A percentile compares a stretch with the other conserved stretches of the same genome.
Conservation (phyloP, 306 rosid species). For the Acacia confusa region DNA sequence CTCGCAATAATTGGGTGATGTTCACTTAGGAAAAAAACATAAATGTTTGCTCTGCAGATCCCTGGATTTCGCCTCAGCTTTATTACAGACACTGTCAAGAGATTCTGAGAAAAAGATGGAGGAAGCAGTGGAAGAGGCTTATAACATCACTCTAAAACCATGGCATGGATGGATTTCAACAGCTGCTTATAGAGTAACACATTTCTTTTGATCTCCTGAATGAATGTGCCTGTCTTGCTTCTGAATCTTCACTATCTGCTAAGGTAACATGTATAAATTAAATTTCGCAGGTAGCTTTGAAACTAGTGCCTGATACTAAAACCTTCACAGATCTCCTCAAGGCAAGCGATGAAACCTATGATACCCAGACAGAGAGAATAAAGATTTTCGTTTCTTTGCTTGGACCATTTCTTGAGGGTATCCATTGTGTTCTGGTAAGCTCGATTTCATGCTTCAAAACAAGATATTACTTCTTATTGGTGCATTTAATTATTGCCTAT, state of each 20-base stretch:
- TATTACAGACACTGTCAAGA: constrained; percentile 49
- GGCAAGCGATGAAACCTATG: constrained; percentile 58
- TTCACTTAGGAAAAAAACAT: not conserved
- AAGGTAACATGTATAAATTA: constrained; percentile 28
- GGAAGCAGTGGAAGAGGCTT: constrained; percentile 76
- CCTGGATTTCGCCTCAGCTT: constrained; percentile 63
- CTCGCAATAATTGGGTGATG: not conserved
- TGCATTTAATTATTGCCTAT: not conserved
- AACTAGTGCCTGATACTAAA: constrained; percentile 69
- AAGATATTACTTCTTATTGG: constrained; percentile 1
- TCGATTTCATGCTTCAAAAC: constrained; percentile 12
- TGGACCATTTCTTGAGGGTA: constrained; percentile 64
- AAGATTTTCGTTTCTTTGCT: constrained; percentile 60
- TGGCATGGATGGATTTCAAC: constrained; percentile 98
- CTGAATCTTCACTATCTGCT: not conserved
- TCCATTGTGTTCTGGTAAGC: constrained; percentile 70
- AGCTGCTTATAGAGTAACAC: constrained; percentile 76
- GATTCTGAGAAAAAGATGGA: constrained; percentile 64
- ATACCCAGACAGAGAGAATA: constrained; percentile 60
- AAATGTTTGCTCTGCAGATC: constrained; percentile 46
- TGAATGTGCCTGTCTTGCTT: not conserved
- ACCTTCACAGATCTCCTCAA: constrained; percentile 58
- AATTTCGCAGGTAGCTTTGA: constrained; percentile 72
- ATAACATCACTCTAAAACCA: constrained; percentile 64
- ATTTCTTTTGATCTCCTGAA: constrained; percentile 17